phyloP scores from a whole-genome alignment of 257 asterid genomes.

The Coffea canephora region DNA sequence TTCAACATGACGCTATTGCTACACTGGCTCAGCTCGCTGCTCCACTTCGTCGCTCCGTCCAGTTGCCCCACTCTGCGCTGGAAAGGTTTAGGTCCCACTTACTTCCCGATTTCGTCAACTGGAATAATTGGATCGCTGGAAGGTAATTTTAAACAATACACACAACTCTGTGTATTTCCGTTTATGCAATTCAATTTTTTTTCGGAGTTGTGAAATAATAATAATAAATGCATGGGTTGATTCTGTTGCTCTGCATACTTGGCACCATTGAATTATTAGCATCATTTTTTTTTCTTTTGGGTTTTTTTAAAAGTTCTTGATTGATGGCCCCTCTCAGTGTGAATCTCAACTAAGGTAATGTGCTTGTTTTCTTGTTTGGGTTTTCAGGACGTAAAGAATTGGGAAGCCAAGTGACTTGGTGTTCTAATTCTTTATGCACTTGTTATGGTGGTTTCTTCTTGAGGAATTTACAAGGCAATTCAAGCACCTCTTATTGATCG shows the following conservation, averaged over 20 bases:
- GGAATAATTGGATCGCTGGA: constrained; percentile 95
- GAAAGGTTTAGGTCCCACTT: constrained; percentile 49
- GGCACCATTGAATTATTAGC: background rate
- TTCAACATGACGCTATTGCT: constrained; percentile 42
- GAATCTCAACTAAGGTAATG: background rate
- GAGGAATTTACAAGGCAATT: constrained; percentile 52
- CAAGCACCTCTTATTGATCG: constrained; percentile 75
- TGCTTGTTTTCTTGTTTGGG: constrained; percentile 3
- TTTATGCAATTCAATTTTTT: background rate
- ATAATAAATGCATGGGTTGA: too few species aligned
- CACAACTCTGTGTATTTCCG: background rate
- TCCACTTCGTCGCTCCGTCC: constrained; percentile 39
- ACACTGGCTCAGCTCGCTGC: constrained; percentile 34
- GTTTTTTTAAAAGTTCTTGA: too few species aligned
- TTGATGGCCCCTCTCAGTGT: background rate
- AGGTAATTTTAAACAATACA: constrained; percentile 38
- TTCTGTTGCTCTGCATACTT: background rate
- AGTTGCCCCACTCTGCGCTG: constrained; percentile 33
- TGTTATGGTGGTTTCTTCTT: constrained; percentile 52
- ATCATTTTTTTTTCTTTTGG: too few species aligned
- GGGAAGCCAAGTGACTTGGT: constrained; percentile 79
- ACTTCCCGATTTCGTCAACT: constrained; percentile 59
- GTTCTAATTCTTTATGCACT: constrained; percentile 60
- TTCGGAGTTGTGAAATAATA: background rate
- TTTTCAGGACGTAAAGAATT: constrained; percentile 71